Percentiles rank a stretch among this genome's conserved stretches.
Conservation (phyloP, 805 yeast species). For the Peterozyma toletana region DNA sequence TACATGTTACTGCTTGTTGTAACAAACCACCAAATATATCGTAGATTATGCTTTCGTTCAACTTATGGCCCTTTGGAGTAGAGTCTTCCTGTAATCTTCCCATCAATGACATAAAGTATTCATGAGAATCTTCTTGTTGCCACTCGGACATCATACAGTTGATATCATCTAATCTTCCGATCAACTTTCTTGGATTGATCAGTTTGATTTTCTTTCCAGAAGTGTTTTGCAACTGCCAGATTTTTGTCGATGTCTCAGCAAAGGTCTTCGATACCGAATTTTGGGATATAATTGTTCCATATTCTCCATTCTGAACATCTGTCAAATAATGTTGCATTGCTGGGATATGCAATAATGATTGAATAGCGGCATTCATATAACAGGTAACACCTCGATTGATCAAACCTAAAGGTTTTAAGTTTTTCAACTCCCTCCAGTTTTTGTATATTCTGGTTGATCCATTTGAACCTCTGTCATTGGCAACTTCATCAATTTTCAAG, state of each 20-base stretch:
- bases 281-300: slow-evolving; percentile 35
- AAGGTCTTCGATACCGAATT: slow-evolving; percentile 58
- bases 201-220: slow-evolving; percentile 31
- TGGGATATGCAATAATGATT: slow-evolving; percentile 84
- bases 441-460: slow-evolving; percentile 53
- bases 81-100: slow-evolving; percentile 86
- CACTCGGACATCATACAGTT: slow-evolving; percentile 96
- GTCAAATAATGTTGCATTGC: slow-evolving; percentile 78
- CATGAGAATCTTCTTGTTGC: slow-evolving; percentile 98
- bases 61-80: slow-evolving; percentile 82
- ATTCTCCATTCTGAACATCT: slow-evolving; percentile 52
- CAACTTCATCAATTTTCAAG: slow-evolving; percentile 50
- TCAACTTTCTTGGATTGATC: slow-evolving; percentile 71
- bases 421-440: slow-evolving; percentile 56
- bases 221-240: slow-evolving; percentile 56
- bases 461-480: slow-evolving; percentile 59
- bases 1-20: slow-evolving; percentile 80
- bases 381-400: slow-evolving; percentile 93
- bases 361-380: slow-evolving; percentile 93
- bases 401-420: slow-evolving; percentile 55
- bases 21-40: slow-evolving; percentile 92
- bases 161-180: slow-evolving; percentile 68
- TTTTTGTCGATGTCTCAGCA: slow-evolving; percentile 60
- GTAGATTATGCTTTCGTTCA: slow-evolving; percentile 75
- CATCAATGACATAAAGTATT: slow-evolving; percentile 88